These are phyloP conservation scores for Paramarasmius palmivorus DNA, from an alignment of 1,284 basidiomycete genomes.

Conservation along the genomic window DNA sequence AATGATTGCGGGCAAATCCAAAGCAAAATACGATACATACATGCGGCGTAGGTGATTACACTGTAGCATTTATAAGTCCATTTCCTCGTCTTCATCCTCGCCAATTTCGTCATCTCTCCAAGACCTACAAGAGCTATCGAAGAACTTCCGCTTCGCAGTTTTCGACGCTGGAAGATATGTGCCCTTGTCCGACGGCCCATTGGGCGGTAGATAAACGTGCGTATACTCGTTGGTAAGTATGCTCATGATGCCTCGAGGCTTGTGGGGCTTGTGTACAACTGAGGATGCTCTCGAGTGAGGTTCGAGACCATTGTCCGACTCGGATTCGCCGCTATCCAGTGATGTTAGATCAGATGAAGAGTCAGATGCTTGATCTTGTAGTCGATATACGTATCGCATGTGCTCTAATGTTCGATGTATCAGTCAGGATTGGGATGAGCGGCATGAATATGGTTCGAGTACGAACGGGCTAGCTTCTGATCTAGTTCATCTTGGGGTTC, in stretches of 20 bases:
- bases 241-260: not conserved
- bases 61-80: not conserved
- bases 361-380: conserved; percentile 10
- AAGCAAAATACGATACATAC: no score
- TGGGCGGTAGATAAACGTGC: not conserved
- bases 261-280: not conserved
- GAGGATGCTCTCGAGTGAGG: not conserved
- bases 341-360: not conserved
- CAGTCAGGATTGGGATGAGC: conserved; percentile 3
- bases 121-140: not conserved
- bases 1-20: no score
- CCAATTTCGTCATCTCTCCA: not conserved
- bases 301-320: not conserved
- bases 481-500: conserved; percentile 59
- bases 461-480: conserved; percentile 68
- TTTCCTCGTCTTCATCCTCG: not conserved
- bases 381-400: conserved; percentile 20
- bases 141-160: not conserved
- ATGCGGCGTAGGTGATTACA: no score
- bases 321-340: not conserved
- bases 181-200: not conserved
- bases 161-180: not conserved
- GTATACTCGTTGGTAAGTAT: conserved; percentile 1
- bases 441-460: not conserved
- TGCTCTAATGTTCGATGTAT: conserved; percentile 21